phyloP scores from a whole-genome alignment of 2,329 filamentous ascomycete genomes.

The Dactylonectria estremocensis region DNA sequence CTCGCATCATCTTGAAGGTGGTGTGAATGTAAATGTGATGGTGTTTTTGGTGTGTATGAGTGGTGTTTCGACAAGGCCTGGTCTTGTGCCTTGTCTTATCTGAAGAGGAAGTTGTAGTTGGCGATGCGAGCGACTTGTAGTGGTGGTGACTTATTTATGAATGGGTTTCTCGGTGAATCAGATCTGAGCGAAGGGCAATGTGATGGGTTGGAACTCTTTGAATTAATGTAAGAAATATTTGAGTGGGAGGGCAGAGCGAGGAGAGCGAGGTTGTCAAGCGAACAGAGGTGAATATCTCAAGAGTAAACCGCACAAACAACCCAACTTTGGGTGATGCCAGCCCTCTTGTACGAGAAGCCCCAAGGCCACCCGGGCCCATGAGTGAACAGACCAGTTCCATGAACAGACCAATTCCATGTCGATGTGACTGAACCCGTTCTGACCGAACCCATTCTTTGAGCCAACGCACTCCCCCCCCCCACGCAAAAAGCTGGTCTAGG shows the following conservation, averaged over 20 bases:
- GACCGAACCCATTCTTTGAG: slow-evolving; percentile 46
- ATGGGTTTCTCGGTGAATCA: background rate
- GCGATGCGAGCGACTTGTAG: background rate
- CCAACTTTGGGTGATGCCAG: slow-evolving; percentile 19
- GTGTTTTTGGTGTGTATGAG: background rate
- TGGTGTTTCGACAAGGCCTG: slow-evolving; percentile 9
- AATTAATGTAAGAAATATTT: background rate
- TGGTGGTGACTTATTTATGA: background rate
- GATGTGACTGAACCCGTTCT: slow-evolving; percentile 47
- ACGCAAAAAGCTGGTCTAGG: slow-evolving; percentile 42
- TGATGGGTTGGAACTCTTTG: background rate
- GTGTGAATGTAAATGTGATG: slow-evolving; percentile 15
- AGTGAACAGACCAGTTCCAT: slow-evolving; percentile 43
- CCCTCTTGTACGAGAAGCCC: slow-evolving; percentile 41
- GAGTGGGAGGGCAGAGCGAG: slow-evolving; percentile 7
- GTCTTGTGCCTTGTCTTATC: background rate
- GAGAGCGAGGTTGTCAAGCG: slow-evolving; percentile 11
- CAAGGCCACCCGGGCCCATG: slow-evolving; percentile 34
- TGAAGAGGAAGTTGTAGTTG: background rate
- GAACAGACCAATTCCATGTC: slow-evolving; percentile 42
- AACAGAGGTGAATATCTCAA: slow-evolving; percentile 28
- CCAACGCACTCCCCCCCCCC: slow-evolving; percentile 16
- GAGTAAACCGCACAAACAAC: slow-evolving; percentile 26
- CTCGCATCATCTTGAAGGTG: slow-evolving; percentile 51
- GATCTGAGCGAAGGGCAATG: background rate